phyloP scores from a whole-genome alignment of 441 rosid genomes.

The California macrophylla region DNA sequence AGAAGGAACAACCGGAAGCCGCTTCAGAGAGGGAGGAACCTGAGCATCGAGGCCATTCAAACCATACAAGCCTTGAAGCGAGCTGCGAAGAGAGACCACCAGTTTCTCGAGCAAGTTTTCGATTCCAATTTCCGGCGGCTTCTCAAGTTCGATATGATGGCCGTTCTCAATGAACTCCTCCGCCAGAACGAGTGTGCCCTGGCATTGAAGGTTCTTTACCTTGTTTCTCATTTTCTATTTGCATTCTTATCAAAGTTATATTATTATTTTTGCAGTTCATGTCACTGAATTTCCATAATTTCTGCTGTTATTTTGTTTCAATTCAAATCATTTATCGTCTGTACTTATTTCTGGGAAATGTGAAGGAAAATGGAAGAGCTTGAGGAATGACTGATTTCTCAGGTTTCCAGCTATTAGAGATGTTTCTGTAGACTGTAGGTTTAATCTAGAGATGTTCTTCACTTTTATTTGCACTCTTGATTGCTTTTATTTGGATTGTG shows the following conservation, averaged over 20 bases:
- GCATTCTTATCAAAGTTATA: background rate
- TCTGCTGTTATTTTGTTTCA: too few species aligned
- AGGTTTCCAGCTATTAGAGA: background rate
- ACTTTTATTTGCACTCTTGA: background rate
- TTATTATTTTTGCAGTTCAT: background rate
- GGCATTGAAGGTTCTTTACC: conserved; percentile 40
- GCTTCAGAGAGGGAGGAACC: conserved; percentile 65
- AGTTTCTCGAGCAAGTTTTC: conserved; percentile 30
- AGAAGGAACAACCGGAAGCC: conserved; percentile 63
- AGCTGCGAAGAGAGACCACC: conserved; percentile 26
- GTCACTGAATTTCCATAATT: background rate
- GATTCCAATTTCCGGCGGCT: conserved; percentile 53
- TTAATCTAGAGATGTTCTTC: background rate
- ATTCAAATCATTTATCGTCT: background rate
- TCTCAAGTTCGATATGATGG: conserved; percentile 74
- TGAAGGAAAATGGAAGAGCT: background rate
- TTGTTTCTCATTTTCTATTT: background rate
- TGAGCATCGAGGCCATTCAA: conserved; percentile 84
- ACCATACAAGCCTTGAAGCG: conserved; percentile 65
- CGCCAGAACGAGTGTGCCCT: conserved; percentile 61
- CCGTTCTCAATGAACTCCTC: conserved; percentile 70
- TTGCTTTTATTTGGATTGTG: background rate
- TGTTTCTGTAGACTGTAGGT: background rate
- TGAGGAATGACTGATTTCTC: background rate
- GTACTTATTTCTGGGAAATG: background rate